A percentile compares a stretch with the other conserved stretches of the same genome.
These are phyloP conservation scores for Apiotrichum gamsii DNA, from an alignment of 1,284 basidiomycete genomes.

Conservation along the genomic window DNA sequence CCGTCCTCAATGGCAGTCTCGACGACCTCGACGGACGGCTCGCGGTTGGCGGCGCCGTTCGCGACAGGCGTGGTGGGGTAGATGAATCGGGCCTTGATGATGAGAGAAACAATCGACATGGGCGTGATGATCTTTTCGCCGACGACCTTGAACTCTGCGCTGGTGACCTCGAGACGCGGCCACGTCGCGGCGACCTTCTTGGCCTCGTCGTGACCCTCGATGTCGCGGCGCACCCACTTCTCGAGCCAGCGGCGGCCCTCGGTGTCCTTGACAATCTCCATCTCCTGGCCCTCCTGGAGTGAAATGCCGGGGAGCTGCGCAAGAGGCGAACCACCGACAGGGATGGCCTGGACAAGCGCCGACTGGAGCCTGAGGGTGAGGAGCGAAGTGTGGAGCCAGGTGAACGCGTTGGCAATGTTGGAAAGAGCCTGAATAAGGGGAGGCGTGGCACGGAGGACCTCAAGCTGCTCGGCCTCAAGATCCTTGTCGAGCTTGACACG, in stretches of 20 bases:
- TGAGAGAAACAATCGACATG: conserved; percentile 79
- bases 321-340: conserved; percentile 54
- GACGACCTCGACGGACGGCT: conserved; percentile 24
- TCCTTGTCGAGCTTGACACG: conserved; percentile 60
- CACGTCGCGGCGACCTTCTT: conserved; percentile 63
- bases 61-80: conserved; percentile 19
- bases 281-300: conserved; percentile 50
- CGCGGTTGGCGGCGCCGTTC: conserved; percentile 11
- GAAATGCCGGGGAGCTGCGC: conserved; percentile 72
- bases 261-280: conserved; percentile 49
- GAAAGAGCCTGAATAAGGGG: conserved; percentile 73
- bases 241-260: conserved; percentile 54
- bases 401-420: conserved; percentile 76
- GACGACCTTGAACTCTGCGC: conserved; percentile 84
- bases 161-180: conserved; percentile 75
- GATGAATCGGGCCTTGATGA: conserved; percentile 58
- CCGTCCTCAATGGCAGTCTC: conserved; percentile 16
- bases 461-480: conserved; percentile 62
- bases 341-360: conserved; percentile 76
- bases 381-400: conserved; percentile 81
- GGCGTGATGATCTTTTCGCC: conserved; percentile 86
- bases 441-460: conserved; percentile 64
- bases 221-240: conserved; percentile 45
- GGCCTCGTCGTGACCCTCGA: conserved; percentile 58
- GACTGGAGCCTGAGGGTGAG: conserved; percentile 76